Base-by-base conservation (phyloP, 1,284 basidiomycete genomes). In the Malassezia yamatoensis region DNA sequence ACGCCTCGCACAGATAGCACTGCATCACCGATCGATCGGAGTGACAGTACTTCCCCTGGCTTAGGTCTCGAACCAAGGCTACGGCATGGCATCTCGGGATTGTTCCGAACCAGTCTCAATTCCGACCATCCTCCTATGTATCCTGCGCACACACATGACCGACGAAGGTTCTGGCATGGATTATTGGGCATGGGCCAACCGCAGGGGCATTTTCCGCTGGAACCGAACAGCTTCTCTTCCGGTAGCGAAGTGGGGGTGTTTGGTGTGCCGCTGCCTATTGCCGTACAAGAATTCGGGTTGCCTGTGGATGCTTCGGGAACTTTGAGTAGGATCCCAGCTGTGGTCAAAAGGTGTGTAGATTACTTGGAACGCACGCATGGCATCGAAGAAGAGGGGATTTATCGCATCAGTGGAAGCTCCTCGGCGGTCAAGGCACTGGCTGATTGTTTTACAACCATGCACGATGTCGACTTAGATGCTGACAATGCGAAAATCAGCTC, bases 371-470 rank as follows among this genome's bases (percentile, higher is more conserved):
- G 83, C 34, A 89, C 89, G 76, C 82, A 88, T 69, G 93, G 93
- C 10, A 87, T 94, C 63, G 83, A 87, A 67, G 93, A 99, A 72
- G 93, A 99, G 77, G 93, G 93, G 36, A 94, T 99, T 63, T 99
- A 98, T 77, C 84, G 93, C 50, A 78, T 98, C 51, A 68, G 64
- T 3, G 74, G 73, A 33, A 66, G 63, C 40, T 63, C 68, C 4
- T 88, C 89, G 29, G 89, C 91, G 51, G 91, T 96, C 79, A 96
- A 96, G 79, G 83, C 80, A 43, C 79, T 98, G 55, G 90, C 87
- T 70, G 93, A 96, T 70, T 82, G 85, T 57, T 99, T 96, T 78
- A 94, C 96, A 75, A 75, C 79, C 61, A 86, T 64, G 35, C 69
- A 68, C 39, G 72, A 73, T 44, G 68, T 73, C 10, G 63, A 73